Base-by-base conservation (phyloP, 2,329 filamentous ascomycete genomes). In the Phoma sp. region DNA sequence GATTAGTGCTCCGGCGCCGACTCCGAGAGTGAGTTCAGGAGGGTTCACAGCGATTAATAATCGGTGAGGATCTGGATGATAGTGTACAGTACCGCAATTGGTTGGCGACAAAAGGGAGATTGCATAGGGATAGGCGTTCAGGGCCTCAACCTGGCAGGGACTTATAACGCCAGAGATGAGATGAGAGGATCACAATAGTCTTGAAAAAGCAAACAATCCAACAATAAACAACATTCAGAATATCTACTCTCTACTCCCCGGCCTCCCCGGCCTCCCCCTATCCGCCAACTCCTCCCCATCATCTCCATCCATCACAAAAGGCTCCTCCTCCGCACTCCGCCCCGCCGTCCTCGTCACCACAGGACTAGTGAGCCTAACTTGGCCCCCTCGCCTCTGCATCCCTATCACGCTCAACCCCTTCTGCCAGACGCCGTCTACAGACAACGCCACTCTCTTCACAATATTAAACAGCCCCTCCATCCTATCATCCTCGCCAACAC, bases 21-120 rank as follows among this genome's bases (percentile, higher is more conserved):
- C n/a, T 15, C 25, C 58, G 23, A 17, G 39, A 20, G 20, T 52
- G n/a, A 50, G 37, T 43, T 56, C n/a, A 46, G 61, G 56, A n/a
- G 71, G 71, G 1, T 72, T 73, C 38, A 72, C 71, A 12, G 68
- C 68, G 4, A 69, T 72, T n/a, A 74, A 74, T 47, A 66, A 67
- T n/a, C 38, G 59, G 29, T 64, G 47, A 53, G 62, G 20, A 42
- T 7, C 28, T 4, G 7, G 7, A 29, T 34, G 26, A 17, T 11
- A 34, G 11, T n/a, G 14, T 29, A 12, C 28, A 11, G 28, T 4
- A 7, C 5, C 7, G 12, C 4, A 11, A 11, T 29, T 29, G 12
- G 28, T 29, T 29, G 28, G 12, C 7, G 12, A 14, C 12, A 5
- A 11, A 11, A 11, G 28, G 4, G 12, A 29, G 6, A 33, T 42